phyloP scores from a whole-genome alignment of 2,329 filamentous ascomycete species.

The Didymella exigua region DNA sequence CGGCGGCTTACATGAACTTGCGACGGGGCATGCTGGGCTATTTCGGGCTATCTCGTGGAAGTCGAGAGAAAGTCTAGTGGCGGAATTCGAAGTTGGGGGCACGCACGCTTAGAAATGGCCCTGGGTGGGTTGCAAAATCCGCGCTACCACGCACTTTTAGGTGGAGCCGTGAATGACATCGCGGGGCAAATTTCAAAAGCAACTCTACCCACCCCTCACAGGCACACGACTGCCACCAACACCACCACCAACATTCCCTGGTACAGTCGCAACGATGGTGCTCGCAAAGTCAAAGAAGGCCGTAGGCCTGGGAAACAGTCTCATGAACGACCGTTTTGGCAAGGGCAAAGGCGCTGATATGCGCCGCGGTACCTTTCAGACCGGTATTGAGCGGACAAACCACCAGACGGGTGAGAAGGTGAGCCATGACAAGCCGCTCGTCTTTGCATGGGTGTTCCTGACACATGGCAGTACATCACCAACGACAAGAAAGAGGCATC shows the following conservation, averaged over 20 bases:
- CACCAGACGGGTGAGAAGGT: conserved; percentile 78
- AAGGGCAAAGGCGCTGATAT: conserved; percentile 86
- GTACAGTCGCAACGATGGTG: conserved; percentile 61
- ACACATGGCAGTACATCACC: conserved; percentile 73
- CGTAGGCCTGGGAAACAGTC: conserved; percentile 91
- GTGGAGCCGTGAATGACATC: conserved; percentile 61
- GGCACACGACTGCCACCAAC: conserved; percentile 23
- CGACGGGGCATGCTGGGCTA: conserved; percentile 70
- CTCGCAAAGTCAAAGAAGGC: conserved; percentile 92
- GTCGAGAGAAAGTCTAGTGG: conserved; percentile 2
- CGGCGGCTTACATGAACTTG: conserved; percentile 70
- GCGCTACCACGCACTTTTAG: conserved; percentile 47
- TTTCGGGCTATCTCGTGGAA: neutral
- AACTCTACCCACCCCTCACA: conserved; percentile 25
- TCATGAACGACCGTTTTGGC: conserved; percentile 99
- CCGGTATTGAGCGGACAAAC: conserved; percentile 72
- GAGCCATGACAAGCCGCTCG: conserved; percentile 20
- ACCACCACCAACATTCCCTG: conserved; percentile 20
- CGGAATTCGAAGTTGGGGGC: conserved; percentile 30
- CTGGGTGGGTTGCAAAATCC: conserved; percentile 53
- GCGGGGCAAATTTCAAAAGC: conserved; percentile 32
- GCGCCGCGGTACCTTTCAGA: conserved; percentile 69
- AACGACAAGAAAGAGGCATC: conserved; percentile 88
- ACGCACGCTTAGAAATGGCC: conserved; percentile 40
- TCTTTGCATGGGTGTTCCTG: conserved; percentile 24